A percentile compares a stretch with the other conserved stretches of the same genome.
phyloP scores from a whole-genome alignment of 2,329 filamentous ascomycete species.

The Sphaerulina musiva region DNA sequence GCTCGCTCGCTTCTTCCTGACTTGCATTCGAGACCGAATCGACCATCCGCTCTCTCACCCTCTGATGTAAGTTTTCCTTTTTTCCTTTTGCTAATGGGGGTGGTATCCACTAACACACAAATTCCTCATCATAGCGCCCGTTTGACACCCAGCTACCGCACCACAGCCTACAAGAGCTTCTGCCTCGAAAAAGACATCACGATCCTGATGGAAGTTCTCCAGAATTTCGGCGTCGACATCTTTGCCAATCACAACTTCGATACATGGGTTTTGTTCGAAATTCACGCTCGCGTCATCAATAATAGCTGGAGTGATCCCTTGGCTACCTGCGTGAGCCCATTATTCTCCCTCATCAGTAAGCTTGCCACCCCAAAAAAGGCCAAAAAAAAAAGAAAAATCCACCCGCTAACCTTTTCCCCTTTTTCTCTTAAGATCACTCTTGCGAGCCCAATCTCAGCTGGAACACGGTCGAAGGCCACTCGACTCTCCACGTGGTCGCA shows the following conservation, averaged over 20 bases:
- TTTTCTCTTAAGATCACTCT: slow-evolving; percentile 66
- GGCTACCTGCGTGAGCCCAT: slow-evolving; percentile 57
- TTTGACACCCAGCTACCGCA: slow-evolving; percentile 26
- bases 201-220: slow-evolving; percentile 63
- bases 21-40: slow-evolving; percentile 13
- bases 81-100: too few relatives aligned
- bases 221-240: slow-evolving; percentile 74
- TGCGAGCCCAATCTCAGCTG: slow-evolving; percentile 88
- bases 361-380: too few relatives aligned
- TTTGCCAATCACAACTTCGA: slow-evolving; percentile 58
- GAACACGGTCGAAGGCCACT: slow-evolving; percentile 44
- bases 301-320: slow-evolving; percentile 62
- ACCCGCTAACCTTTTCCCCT: too few relatives aligned
- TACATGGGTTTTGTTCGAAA: slow-evolving; percentile 76
- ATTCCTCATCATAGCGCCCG: slow-evolving; percentile 23
- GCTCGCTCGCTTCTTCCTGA: slow-evolving; percentile 21
- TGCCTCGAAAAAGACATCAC: slow-evolving; percentile 66
- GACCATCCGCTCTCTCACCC: slow-evolving; percentile 26
- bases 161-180: slow-evolving; percentile 43
- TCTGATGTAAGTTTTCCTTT: too few relatives aligned
- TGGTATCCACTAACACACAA: too few relatives aligned
- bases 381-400: too few relatives aligned
- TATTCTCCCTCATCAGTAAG: slow-evolving; percentile 77
- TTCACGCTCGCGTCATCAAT: slow-evolving; percentile 84
- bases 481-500: slow-evolving; percentile 18